Conservation (phyloP, 2,329 filamentous ascomycete species). For the Colletotrichum gloeosporioides region DNA sequence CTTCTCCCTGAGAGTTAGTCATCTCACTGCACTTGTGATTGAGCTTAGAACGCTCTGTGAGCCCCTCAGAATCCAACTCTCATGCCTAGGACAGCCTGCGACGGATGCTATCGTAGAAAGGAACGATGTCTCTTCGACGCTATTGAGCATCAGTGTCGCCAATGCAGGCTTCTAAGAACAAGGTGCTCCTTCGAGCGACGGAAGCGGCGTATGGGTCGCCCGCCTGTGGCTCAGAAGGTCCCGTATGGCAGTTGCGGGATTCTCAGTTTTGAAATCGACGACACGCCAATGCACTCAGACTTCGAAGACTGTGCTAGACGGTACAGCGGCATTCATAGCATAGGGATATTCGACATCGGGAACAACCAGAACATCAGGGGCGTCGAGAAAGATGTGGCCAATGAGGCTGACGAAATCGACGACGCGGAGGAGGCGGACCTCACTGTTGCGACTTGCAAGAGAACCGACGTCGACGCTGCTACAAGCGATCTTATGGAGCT, state of each 20-base stretch:
- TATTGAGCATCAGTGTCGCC: background rate
- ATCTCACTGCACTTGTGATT: background rate
- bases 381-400: background rate
- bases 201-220: background rate
- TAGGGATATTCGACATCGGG: background rate
- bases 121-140: background rate
- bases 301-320: accelerated
- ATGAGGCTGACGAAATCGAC: background rate
- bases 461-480: background rate
- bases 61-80: background rate
- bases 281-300: background rate
- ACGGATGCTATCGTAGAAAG: background rate
- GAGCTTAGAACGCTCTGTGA: background rate
- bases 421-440: background rate
- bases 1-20: background rate
- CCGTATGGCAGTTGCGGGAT: background rate
- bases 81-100: background rate
- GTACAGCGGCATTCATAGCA: background rate
- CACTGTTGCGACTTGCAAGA: background rate
- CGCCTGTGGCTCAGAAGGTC: background rate
- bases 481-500: background rate
- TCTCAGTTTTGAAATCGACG: background rate
- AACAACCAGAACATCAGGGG: background rate
- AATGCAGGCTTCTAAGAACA: background rate
- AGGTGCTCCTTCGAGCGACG: background rate